A percentile compares a stretch with the other conserved stretches of the same genome.
Conservation (phyloP, 2,329 filamentous ascomycete species). For the Colletotrichum simmondsii region DNA sequence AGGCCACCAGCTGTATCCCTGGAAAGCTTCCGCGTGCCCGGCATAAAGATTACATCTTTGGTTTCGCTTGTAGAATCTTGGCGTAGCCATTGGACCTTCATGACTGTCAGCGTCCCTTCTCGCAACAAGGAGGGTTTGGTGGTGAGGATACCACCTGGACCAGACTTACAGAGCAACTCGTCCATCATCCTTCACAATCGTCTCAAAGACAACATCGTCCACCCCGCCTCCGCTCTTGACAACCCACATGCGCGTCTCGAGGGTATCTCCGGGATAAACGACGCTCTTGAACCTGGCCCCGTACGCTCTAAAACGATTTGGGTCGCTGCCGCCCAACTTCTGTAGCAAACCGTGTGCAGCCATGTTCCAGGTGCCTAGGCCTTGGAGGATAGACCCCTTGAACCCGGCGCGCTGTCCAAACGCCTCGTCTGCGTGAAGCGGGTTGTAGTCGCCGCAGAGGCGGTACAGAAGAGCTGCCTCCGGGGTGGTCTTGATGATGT, state of each 20-base stretch:
- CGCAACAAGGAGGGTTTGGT: conserved; percentile 35
- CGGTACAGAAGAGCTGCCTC: conserved; percentile 54
- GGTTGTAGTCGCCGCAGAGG: conserved; percentile 61
- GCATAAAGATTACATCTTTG: conserved; percentile 39
- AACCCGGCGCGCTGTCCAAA: conserved; percentile 55
- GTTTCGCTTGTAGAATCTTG: conserved; percentile 40
- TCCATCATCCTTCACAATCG: conserved; percentile 49
- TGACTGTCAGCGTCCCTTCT: conserved; percentile 34
- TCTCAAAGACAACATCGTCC: conserved; percentile 52
- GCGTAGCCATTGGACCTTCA: conserved; percentile 45
- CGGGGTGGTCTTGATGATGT: conserved; percentile 49
- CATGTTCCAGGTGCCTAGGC: conserved; percentile 59
- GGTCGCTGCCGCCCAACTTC: conserved; percentile 52
- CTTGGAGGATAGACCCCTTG: conserved; percentile 57
- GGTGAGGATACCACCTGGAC: neutral
- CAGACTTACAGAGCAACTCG: conserved; percentile 46
- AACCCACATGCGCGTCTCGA: conserved; percentile 56
- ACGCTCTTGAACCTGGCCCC: conserved; percentile 57
- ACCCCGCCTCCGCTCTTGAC: conserved; percentile 43
- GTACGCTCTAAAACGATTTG: conserved; percentile 52
- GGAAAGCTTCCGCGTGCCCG: no score
- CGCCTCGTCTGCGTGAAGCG: conserved; percentile 55
- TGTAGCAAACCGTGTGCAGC: conserved; percentile 54
- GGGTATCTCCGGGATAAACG: conserved; percentile 57
- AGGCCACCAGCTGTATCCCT: neutral